phyloP scores from a whole-genome alignment of 208 protist species.

The Trypanosoma grayi region DNA sequence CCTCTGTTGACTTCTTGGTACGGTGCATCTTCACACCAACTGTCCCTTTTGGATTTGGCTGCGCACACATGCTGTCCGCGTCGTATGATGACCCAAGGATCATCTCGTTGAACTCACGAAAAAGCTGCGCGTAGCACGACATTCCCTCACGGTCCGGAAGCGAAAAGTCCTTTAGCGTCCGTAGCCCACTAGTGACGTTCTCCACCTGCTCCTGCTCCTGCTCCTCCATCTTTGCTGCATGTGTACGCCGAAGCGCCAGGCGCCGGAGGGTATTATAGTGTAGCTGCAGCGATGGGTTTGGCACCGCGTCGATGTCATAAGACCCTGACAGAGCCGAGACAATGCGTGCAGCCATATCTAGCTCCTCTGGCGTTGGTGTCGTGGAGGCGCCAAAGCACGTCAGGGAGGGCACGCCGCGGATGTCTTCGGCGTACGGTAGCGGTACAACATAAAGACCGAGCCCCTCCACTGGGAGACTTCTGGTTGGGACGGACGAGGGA shows the following conservation, averaged over 20 bases:
- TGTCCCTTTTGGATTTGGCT: background rate
- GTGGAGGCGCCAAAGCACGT: constrained; percentile 8
- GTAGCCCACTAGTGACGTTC: constrained; percentile 5
- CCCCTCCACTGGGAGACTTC: constrained; percentile 39
- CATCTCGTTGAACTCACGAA: constrained; percentile 45
- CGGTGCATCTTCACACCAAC: background rate
- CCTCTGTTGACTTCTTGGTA: background rate
- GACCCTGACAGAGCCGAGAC: constrained; percentile 46
- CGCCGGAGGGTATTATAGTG: constrained; percentile 47
- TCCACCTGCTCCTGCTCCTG: background rate
- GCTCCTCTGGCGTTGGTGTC: constrained; percentile 5
- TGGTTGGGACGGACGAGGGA: background rate
- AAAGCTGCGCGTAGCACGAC: constrained; percentile 30
- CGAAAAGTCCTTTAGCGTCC: constrained; percentile 31
- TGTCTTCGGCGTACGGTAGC: constrained; percentile 82
- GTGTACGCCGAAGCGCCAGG: constrained; percentile 27
- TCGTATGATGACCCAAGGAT: constrained; percentile 52
- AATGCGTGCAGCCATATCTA: constrained; percentile 44
- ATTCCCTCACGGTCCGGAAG: constrained; percentile 55
- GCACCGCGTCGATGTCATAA: constrained; percentile 54
- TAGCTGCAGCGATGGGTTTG: constrained; percentile 77
- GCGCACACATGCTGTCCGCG: constrained; percentile 37
- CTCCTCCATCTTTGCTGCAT: background rate
- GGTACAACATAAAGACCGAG: constrained; percentile 81
- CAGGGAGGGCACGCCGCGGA: constrained; percentile 40